Evolutionary conservation across 345 rosid species (phyloP), one percentile per base, ranked within the genome.

Genomic region (Euphorbia tirucalli): DNA sequence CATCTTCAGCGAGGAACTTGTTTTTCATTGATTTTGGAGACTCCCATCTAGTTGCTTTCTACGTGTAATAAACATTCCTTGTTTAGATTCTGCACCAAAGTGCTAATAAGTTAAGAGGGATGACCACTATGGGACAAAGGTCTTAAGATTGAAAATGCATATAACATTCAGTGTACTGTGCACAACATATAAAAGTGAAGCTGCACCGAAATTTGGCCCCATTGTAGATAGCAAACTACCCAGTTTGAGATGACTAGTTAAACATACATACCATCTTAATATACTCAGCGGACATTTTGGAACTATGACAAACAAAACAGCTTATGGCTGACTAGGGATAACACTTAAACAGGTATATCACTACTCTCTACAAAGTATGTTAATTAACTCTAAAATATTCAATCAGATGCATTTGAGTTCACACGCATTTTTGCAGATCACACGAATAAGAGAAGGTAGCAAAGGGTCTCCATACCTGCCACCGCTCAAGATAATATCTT

Each of bases 401-500:
- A 46, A 46, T 58, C 24, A 73, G n/a, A n/a, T n/a, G n/a, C n/a
- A n/a, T n/a, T n/a, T n/a, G n/a, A n/a, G 44, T 52, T 46, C 15
- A 28, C 27, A 37, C 4, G n/a, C 27, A 22, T 13, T 37, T 63
- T 50, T 72, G 11, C 11, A 44, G 30, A 31, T 15, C 43, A 6
- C 24, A 66, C 8, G 30, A 43, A 27, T 35, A 46, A 16, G 11
- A 46, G 52, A 46, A 46, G 52, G 52, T 39, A 24, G 52, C 11
- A 32, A 7, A 28, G 61, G 41, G n/a, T 48, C 25, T 28, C 28
- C 64, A 3, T n/a, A n/a, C n/a, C n/a, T 71, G 71, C 43, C 61
- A 31, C 58, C 44, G 71, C 65, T 60, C 69, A 48, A 50, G 74
- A 70, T 46, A 74, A 65, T 35, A 69, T 65, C 72, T 6, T 63